Conservation (phyloP, 331 rosid species). For the Rhamnella rubrinervis region DNA sequence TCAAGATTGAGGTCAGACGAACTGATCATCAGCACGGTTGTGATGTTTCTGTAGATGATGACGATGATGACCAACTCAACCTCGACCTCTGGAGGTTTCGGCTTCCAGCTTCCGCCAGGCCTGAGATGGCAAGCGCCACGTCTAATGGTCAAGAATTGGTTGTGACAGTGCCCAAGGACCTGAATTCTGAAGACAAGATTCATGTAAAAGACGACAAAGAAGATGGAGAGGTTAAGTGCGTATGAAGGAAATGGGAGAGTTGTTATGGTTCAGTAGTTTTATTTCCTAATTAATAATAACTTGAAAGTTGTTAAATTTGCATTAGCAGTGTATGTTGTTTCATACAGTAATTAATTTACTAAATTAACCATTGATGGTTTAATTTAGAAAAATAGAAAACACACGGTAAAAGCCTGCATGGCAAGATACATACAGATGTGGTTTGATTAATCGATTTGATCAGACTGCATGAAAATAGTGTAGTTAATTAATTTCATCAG, state of each 20-base stretch:
- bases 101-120: conserved; percentile 47
- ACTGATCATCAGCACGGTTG: conserved; percentile 24
- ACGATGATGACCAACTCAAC: background rate
- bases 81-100: conserved; percentile 47
- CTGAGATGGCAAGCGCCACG: conserved; percentile 45
- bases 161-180: conserved; percentile 52
- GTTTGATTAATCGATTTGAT: too few species aligned
- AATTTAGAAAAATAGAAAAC: too few species aligned
- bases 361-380: too few species aligned
- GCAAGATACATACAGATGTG: too few species aligned
- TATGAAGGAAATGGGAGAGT: background rate
- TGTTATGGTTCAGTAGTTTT: background rate
- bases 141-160: conserved; percentile 44
- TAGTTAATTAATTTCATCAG: too few species aligned
- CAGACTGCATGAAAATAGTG: too few species aligned
- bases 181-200: too few species aligned
- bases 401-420: too few species aligned
- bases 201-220: too few species aligned
- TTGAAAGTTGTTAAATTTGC: too few species aligned
- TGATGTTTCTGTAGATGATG: conserved; percentile 15
- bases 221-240: background rate
- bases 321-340: too few species aligned
- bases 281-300: background rate
- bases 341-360: too few species aligned
- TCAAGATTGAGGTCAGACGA: conserved; percentile 40